Percentiles rank a stretch among this genome's conserved stretches.
phyloP scores from a whole-genome alignment of 2,329 filamentous ascomycete species.

The Fusarium proliferatum region DNA sequence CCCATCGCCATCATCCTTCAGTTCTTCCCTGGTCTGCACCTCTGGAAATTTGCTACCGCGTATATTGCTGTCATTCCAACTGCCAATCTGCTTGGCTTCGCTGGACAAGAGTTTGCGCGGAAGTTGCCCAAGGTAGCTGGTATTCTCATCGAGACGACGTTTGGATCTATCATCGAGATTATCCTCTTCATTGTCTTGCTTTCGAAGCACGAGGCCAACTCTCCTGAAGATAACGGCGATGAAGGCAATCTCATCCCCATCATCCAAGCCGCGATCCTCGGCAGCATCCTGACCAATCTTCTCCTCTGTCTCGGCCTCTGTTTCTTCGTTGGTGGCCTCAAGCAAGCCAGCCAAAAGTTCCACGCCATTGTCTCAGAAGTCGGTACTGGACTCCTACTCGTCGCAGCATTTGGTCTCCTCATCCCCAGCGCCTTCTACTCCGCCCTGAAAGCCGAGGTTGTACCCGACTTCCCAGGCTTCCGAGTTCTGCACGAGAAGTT shows the following conservation, averaged over 20 bases:
- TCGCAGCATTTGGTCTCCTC: conserved; percentile 59
- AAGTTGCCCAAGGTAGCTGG: conserved; percentile 73
- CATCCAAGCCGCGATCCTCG: conserved; percentile 76
- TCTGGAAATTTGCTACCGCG: conserved; percentile 59
- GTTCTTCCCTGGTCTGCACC: conserved; percentile 48
- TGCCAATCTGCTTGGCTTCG: conserved; percentile 61
- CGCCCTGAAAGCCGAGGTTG: conserved; percentile 47
- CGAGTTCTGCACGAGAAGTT: conserved; percentile 43
- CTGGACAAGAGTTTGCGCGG: conserved; percentile 68
- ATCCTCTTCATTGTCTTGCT: conserved; percentile 75
- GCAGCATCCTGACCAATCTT: conserved; percentile 75
- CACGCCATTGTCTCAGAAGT: conserved; percentile 75
- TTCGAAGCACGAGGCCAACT: conserved; percentile 43
- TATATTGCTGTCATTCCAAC: conserved; percentile 62
- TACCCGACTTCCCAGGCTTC: conserved; percentile 38
- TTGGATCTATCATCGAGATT: conserved; percentile 75
- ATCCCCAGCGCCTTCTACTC: conserved; percentile 53
- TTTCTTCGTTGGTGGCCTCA: conserved; percentile 73
- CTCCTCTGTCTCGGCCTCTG: conserved; percentile 74
- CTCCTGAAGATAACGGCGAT: conserved; percentile 38
- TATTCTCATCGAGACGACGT: conserved; percentile 60
- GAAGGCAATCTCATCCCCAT: conserved; percentile 62
- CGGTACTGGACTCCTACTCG: conserved; percentile 72
- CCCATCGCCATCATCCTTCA: conserved; percentile 58
- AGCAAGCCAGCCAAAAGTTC: conserved; percentile 69